These are phyloP conservation scores for Wickerhamomyces rabaulensis DNA, from an alignment of 805 yeast species.

Conservation along the genomic window DNA sequence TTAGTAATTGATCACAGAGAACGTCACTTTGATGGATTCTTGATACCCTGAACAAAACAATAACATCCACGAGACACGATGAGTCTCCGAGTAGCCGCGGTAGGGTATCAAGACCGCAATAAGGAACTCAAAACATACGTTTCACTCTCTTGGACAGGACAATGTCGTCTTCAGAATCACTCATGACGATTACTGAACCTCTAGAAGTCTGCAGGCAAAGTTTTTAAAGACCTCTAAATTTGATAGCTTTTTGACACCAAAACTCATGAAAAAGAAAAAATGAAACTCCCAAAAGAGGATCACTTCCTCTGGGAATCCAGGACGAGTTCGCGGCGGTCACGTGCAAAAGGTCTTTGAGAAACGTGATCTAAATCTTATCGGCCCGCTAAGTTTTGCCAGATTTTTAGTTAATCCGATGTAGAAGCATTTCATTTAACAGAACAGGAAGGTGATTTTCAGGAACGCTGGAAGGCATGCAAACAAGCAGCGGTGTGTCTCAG, in stretches of 20 bases:
- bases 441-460: too few species aligned
- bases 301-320: neutral
- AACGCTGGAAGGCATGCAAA: too few species aligned
- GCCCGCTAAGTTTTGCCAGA: neutral
- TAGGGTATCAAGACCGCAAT: neutral
- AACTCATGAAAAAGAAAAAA: neutral
- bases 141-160: slow-evolving; percentile 20
- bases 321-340: neutral
- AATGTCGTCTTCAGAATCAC: slow-evolving; percentile 29
- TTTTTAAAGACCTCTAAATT: too few species aligned
- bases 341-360: neutral
- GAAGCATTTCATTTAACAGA: too few species aligned
- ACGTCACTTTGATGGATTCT: neutral
- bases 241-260: neutral
- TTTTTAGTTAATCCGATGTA: neutral
- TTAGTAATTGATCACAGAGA: neutral
- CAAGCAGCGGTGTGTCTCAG: too few species aligned
- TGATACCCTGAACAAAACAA: neutral
- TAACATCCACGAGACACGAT: neutral
- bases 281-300: neutral
- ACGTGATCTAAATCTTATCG: neutral
- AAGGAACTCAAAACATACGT: slow-evolving; percentile 11
- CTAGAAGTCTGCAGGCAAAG: neutral
- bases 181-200: slow-evolving; percentile 11
- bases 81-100: neutral